Conservation (phyloP, 441 rosid species). For the Flueggea neowawraea region DNA sequence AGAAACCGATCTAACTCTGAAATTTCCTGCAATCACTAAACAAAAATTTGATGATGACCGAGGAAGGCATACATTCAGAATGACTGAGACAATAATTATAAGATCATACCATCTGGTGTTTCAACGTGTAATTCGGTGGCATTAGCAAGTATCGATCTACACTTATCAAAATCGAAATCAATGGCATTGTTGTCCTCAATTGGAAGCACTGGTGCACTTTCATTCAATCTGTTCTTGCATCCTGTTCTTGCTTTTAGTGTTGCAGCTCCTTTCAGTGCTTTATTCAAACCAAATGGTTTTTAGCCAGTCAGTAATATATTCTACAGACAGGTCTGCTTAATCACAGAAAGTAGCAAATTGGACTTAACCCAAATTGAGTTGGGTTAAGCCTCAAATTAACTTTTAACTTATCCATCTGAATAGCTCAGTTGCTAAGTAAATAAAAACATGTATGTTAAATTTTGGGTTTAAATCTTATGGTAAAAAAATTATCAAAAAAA, state of each 20-base stretch:
- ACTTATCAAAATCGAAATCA: slow-evolving; percentile 56
- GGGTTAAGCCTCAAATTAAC: too few relatives aligned
- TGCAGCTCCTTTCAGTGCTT: slow-evolving; percentile 86
- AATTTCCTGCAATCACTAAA: slow-evolving; percentile 46
- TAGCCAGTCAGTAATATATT: too few relatives aligned
- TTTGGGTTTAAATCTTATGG: too few relatives aligned
- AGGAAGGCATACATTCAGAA: too few relatives aligned
- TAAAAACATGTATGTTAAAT: too few relatives aligned
- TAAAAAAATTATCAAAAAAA: too few relatives aligned
- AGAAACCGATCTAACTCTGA: slow-evolving; percentile 58
- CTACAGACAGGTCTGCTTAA: too few relatives aligned
- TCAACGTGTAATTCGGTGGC: slow-evolving; percentile 72
- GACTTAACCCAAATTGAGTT: too few relatives aligned
- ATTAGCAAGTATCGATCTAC: slow-evolving; percentile 50
- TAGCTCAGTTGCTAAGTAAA: too few relatives aligned
- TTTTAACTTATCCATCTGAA: too few relatives aligned
- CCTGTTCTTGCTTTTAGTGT: slow-evolving; percentile 78
- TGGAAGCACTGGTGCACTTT: slow-evolving; percentile 58
- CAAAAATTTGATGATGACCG: too few relatives aligned
- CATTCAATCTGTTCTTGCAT: slow-evolving; percentile 56
- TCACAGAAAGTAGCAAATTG: too few relatives aligned
- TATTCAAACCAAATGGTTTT: not conserved
- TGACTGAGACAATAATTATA: not conserved
- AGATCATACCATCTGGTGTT: slow-evolving; percentile 65
- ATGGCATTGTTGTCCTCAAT: slow-evolving; percentile 45